phyloP scores from a whole-genome alignment of 2,329 filamentous ascomycete species.

The Diplodia scrobiculata region DNA sequence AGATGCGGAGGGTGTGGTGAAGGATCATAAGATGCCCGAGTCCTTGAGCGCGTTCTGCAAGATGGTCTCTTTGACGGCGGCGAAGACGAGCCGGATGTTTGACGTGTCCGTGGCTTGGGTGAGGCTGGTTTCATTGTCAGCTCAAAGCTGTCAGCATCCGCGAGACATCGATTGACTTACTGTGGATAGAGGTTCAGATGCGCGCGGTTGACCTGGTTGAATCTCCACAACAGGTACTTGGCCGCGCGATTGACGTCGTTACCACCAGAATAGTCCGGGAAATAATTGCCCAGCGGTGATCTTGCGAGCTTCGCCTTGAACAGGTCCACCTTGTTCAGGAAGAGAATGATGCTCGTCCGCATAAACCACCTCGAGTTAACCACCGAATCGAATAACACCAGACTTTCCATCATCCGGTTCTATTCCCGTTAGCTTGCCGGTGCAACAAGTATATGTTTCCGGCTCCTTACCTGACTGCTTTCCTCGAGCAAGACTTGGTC shows the following conservation, averaged over 20 bases:
- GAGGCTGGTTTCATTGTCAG: slow-evolving; percentile 60
- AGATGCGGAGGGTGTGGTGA: slow-evolving; percentile 21
- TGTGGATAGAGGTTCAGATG: slow-evolving; percentile 97
- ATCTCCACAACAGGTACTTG: slow-evolving; percentile 96
- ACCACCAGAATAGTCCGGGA: slow-evolving; percentile 95
- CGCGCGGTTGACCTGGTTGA: slow-evolving; percentile 96
- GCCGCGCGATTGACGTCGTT: slow-evolving; percentile 98
- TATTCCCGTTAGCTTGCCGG: slow-evolving; percentile 48
- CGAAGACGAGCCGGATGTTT: slow-evolving; percentile 96
- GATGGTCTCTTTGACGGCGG: slow-evolving; percentile 97
- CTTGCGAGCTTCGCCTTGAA: slow-evolving; percentile 92
- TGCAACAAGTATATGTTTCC: too few relatives aligned
- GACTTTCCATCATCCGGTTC: slow-evolving; percentile 99
- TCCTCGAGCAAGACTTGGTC: slow-evolving; percentile 96
- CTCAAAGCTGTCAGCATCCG: not conserved
- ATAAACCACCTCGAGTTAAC: slow-evolving; percentile 99
- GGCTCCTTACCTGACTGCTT: slow-evolving; percentile 78
- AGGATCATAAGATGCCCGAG: slow-evolving; percentile 76
- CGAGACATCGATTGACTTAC: slow-evolving; percentile 60
- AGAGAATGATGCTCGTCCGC: slow-evolving; percentile 96
- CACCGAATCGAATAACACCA: slow-evolving; percentile 95
- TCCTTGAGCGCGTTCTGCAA: slow-evolving; percentile 97
- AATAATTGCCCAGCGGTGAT: slow-evolving; percentile 90
- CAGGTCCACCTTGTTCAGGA: slow-evolving; percentile 97
- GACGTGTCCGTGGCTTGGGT: slow-evolving; percentile 99